Evolutionary conservation across 352 stramenopile genomes (phyloP), one percentile per base, ranked within the genome.

Genomic region (Pythium sp.): DNA sequence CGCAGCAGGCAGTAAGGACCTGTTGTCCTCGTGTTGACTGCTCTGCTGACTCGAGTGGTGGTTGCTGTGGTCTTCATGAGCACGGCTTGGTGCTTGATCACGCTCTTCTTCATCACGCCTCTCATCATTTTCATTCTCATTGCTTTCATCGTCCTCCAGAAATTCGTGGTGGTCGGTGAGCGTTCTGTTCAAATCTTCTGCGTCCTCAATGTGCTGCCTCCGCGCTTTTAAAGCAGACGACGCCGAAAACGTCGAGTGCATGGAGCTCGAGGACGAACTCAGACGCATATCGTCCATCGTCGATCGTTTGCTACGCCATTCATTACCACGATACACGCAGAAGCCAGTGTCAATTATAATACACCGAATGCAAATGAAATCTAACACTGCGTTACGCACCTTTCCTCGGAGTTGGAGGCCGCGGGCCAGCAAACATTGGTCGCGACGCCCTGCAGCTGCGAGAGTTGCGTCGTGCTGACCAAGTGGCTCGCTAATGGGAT

Each of bases 391-490:
- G 6, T 41, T 7, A 24, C 55, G 26, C 4, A 69, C 67, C 67
- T 72, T 15, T 70, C 63, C 15, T 72, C 67, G 6, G 67, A 72
- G 54, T 69, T 68, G 3, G 71, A 75, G 5, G 57, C 61, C 8
- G 22, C 65, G 1, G 74, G 69, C 72, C 74, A 78, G 41, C 71
- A 81, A 20, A 76, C 61, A 38, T 67, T 62, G 26, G 15, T 65
- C 22, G n/a, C 30, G 5, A 30, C 30, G 5, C 11, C 24, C 3
- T 60, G 41, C 36, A 62, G 38, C 64, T 59, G 55, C 15, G 7
- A 22, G 14, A 59, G 56, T 36, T 64, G 56, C 1, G 41, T n/a
- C 0, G 53, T n/a, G 7, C 28, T 49, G 38, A 32, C 53, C 28
- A 49, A 18, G 32, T 56, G 47, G 34, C 63, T 64, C 51, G 46